Evolutionary conservation across 2,329 filamentous ascomycete genomes (phyloP).

Genomic region (Hymenoscyphus fructigenus): DNA sequence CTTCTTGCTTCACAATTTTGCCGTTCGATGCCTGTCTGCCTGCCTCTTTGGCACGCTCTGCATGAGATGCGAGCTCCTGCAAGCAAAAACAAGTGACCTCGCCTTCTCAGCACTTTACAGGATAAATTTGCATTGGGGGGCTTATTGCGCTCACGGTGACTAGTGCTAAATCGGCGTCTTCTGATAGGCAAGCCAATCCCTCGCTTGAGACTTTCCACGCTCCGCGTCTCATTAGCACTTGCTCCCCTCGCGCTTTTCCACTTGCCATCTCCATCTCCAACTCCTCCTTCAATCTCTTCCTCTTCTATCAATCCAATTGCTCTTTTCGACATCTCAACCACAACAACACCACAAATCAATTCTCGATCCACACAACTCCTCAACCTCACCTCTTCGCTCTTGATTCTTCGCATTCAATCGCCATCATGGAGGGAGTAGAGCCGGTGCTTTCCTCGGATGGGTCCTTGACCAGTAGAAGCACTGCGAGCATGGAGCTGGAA

Average conservation of each 20-base stretch:
- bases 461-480: slow-evolving; percentile 31
- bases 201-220: background rate
- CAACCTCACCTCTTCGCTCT: background rate
- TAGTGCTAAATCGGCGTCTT: background rate
- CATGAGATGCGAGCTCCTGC: background rate
- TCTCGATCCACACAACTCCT: background rate
- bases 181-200: slow-evolving; percentile 3
- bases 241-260: background rate
- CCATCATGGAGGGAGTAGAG: slow-evolving; percentile 15
- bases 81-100: background rate
- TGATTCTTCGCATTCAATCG: background rate
- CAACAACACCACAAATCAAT: background rate
- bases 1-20: background rate
- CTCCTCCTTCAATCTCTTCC: background rate
- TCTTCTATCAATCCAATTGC: background rate
- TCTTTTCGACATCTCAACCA: background rate
- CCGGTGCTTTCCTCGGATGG: slow-evolving; percentile 21
- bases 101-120: background rate
- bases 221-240: slow-evolving; percentile 1
- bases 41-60: slow-evolving; percentile 5
- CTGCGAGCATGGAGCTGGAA: slow-evolving; percentile 31
- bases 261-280: background rate
- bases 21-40: slow-evolving; percentile 9
- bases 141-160: background rate
- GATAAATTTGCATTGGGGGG: background rate